Conservation (phyloP, 2,329 filamentous ascomycete species). For the Epichloe amarillans region DNA sequence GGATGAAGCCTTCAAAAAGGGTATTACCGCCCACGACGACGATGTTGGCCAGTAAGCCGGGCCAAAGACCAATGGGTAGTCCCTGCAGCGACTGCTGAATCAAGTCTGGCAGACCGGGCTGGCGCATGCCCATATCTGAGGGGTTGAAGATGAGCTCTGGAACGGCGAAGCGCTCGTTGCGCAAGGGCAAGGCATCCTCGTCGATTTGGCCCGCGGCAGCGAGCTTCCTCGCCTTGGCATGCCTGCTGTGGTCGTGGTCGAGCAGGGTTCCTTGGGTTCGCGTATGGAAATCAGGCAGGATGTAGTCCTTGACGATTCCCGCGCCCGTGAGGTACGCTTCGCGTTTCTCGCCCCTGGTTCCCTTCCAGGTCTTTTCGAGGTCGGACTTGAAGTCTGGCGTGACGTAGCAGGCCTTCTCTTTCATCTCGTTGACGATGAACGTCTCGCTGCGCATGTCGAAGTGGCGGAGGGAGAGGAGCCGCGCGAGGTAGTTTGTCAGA, state of each 20-base stretch:
- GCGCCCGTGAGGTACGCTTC: conserved; percentile 34
- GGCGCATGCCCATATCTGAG: conserved; percentile 69
- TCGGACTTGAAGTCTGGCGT: conserved; percentile 63
- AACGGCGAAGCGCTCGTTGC: conserved; percentile 83
- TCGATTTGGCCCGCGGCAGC: conserved; percentile 26
- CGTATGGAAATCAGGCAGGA: conserved; percentile 67
- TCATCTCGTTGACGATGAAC: conserved; percentile 90
- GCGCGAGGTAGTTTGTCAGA: conserved; percentile 83
- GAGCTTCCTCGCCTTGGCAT: conserved; percentile 37
- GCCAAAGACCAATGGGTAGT: conserved; percentile 72
- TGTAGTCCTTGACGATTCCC: conserved; percentile 74
- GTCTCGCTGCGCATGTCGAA: conserved; percentile 94
- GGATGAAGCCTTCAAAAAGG: conserved; percentile 66
- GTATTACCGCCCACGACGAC: conserved; percentile 81
- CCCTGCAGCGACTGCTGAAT: conserved; percentile 63
- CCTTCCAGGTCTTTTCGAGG: conserved; percentile 76
- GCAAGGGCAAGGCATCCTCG: conserved; percentile 75
- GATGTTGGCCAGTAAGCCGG: conserved; percentile 73
- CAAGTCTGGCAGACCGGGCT: conserved; percentile 71
- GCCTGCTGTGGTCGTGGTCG: conserved; percentile 59
- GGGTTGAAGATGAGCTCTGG: conserved; percentile 86
- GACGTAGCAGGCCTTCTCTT: conserved; percentile 79
- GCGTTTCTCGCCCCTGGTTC: conserved; percentile 46
- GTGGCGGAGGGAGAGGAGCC: conserved; percentile 77
- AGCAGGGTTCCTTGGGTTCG: conserved; percentile 53